These are phyloP conservation scores for Ophiostoma populinum DNA, from an alignment of 2,329 filamentous ascomycete species.

Conservation along the genomic window DNA sequence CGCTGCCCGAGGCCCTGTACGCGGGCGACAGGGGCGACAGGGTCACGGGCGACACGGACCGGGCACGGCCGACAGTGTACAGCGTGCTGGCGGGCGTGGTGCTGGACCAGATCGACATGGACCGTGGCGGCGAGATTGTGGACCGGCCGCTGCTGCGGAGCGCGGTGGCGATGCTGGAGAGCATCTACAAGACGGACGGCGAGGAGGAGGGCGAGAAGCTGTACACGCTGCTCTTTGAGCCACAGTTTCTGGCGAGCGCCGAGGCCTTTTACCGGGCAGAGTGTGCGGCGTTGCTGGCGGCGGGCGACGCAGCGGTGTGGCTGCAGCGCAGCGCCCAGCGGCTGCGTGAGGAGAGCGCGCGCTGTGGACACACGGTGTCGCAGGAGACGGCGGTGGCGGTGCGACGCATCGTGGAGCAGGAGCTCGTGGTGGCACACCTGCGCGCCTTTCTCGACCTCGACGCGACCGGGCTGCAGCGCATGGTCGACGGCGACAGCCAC, in stretches of 20 bases:
- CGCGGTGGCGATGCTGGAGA: slow-evolving; percentile 78
- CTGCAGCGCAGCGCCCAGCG: slow-evolving; percentile 58
- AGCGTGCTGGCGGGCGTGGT: slow-evolving; percentile 66
- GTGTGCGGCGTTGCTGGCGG: slow-evolving; percentile 54
- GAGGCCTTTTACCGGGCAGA: slow-evolving; percentile 59
- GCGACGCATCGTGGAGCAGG: slow-evolving; percentile 57
- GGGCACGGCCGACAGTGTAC: slow-evolving; percentile 33
- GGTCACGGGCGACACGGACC: slow-evolving; percentile 6
- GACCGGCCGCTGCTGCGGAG: slow-evolving; percentile 68
- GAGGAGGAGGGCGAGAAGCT: slow-evolving; percentile 67
- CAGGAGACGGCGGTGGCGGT: slow-evolving; percentile 56
- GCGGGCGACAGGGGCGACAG: not conserved
- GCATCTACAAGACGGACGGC: slow-evolving; percentile 63
- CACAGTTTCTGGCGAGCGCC: slow-evolving; percentile 55
- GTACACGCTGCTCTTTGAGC: slow-evolving; percentile 72
- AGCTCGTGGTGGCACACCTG: slow-evolving; percentile 63
- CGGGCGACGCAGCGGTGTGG: slow-evolving; percentile 68
- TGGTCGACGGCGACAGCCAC: slow-evolving; percentile 78
- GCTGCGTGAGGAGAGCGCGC: slow-evolving; percentile 62
- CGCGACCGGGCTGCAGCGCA: slow-evolving; percentile 64
- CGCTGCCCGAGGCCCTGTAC: slow-evolving; percentile 7
- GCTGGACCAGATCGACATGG: slow-evolving; percentile 82
- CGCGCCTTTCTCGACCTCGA: slow-evolving; percentile 72
- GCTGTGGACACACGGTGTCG: slow-evolving; percentile 70
- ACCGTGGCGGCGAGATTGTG: slow-evolving; percentile 76